phyloP scores from a whole-genome alignment of 1,139 yeast genomes.

The Yamadazyma blattariae region DNA sequence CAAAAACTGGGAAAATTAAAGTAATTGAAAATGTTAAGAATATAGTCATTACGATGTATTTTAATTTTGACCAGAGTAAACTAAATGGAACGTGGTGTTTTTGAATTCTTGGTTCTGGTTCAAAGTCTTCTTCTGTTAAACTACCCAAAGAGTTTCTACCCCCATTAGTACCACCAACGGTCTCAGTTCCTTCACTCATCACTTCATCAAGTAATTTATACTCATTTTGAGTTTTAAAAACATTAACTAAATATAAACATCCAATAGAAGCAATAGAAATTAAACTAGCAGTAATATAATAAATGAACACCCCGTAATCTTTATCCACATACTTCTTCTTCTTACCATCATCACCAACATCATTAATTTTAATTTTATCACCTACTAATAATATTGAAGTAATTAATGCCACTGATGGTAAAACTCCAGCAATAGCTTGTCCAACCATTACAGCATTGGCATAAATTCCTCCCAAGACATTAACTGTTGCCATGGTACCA shows the following conservation, averaged over 20 bases:
- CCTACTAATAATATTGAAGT: constrained; percentile 52
- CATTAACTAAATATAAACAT: constrained; percentile 31
- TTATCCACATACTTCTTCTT: constrained; percentile 27
- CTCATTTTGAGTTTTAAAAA: constrained; percentile 20
- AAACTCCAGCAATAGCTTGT: constrained; percentile 89
- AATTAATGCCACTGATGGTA: constrained; percentile 78
- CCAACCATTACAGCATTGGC: constrained; percentile 94
- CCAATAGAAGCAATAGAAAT: constrained; percentile 52
- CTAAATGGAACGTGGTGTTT: constrained; percentile 41
- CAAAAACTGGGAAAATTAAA: constrained; percentile 85
- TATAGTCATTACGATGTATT: constrained; percentile 64
- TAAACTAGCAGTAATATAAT: constrained; percentile 68
- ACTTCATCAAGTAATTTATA: constrained; percentile 19
- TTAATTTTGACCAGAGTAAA: constrained; percentile 56
- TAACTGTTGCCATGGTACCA: constrained; percentile 86
- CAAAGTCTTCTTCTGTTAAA: neutral
- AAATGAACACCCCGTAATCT: constrained; percentile 54
- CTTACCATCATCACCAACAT: constrained; percentile 1
- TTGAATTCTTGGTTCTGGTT: constrained; percentile 9
- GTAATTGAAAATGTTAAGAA: constrained; percentile 76
- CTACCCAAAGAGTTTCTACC: no score
- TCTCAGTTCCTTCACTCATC: constrained; percentile 5
- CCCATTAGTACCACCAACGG: neutral
- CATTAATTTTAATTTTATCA: constrained; percentile 15
- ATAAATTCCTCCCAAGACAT: constrained; percentile 71